Conservation (phyloP, 257 asterid species). For the Lycium ferocissimum region DNA sequence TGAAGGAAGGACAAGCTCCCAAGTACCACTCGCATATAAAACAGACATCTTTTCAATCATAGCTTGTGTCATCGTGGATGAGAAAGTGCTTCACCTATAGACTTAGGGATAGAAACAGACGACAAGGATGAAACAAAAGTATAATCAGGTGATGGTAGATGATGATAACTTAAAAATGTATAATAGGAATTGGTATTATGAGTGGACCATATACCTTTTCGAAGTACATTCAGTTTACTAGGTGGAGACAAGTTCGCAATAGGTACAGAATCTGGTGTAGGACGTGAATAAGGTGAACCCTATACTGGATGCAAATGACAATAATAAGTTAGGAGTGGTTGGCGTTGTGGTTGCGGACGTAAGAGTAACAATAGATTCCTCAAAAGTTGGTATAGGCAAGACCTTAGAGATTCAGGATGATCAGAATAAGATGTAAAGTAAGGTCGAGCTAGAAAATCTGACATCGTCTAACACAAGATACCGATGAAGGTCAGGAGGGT, state of each 20-base stretch:
- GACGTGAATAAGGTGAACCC: too few relatives aligned
- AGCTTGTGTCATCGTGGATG: not conserved
- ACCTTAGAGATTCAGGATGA: not conserved
- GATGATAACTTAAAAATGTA: too few relatives aligned
- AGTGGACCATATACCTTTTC: too few relatives aligned
- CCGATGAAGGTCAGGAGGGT: not conserved
- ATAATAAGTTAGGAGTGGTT: too few relatives aligned
- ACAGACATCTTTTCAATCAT: not conserved
- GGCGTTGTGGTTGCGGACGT: too few relatives aligned
- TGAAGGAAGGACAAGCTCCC: not conserved
- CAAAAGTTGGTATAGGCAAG: not conserved
- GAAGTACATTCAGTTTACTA: too few relatives aligned
- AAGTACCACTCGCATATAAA: not conserved
- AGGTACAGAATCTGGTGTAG: too few relatives aligned
- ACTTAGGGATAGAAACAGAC: not conserved
- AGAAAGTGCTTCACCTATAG: not conserved
- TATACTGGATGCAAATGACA: too few relatives aligned
- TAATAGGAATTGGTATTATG: too few relatives aligned
- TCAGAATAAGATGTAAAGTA: not conserved
- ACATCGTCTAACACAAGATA: not conserved
- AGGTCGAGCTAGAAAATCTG: not conserved
- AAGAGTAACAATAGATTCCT: not conserved
- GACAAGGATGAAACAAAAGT: too few relatives aligned
- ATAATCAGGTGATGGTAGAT: too few relatives aligned
- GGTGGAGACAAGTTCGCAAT: too few relatives aligned